Evolutionary conservation across 1,284 basidiomycete genomes (phyloP).

Genomic region (Schizophyllum commune): DNA sequence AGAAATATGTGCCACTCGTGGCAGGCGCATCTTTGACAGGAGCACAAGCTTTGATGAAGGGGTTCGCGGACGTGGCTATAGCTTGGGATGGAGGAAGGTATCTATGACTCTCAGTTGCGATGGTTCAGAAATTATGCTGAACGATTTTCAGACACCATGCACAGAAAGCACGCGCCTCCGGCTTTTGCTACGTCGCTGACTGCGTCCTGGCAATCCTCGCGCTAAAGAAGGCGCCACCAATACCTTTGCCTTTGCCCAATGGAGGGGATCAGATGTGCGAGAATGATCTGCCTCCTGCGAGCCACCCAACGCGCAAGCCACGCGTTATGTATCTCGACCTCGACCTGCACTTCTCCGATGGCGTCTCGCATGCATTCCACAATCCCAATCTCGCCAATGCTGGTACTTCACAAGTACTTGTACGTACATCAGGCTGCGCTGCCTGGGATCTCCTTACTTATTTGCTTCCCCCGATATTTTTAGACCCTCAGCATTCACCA

Average conservation of each 20-base stretch:
- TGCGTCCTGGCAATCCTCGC: conserved; percentile 72
- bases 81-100: conserved; percentile 73
- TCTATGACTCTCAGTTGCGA: neutral
- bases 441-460: neutral
- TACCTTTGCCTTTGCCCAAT: neutral
- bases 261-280: neutral
- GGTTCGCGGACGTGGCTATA: conserved; percentile 57
- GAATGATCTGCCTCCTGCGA: neutral
- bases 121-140: neutral
- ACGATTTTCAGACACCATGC: conserved; percentile 61
- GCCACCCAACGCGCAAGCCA: conserved; percentile 30
- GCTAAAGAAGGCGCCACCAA: conserved; percentile 32
- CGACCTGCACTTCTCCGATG: conserved; percentile 90
- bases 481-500: conserved; percentile 84
- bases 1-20: conserved; percentile 62
- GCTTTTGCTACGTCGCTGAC: conserved; percentile 94
- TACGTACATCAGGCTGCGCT: conserved; percentile 17
- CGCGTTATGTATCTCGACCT: conserved; percentile 87
- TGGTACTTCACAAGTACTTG: conserved; percentile 48
- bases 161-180: conserved; percentile 66
- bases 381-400: conserved; percentile 20
- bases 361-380: conserved; percentile 74
- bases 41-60: conserved; percentile 49
- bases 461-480: neutral
- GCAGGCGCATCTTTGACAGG: conserved; percentile 76